Conservation (phyloP, 352 stramenopile species). For the Phytopythium kandeliae region DNA sequence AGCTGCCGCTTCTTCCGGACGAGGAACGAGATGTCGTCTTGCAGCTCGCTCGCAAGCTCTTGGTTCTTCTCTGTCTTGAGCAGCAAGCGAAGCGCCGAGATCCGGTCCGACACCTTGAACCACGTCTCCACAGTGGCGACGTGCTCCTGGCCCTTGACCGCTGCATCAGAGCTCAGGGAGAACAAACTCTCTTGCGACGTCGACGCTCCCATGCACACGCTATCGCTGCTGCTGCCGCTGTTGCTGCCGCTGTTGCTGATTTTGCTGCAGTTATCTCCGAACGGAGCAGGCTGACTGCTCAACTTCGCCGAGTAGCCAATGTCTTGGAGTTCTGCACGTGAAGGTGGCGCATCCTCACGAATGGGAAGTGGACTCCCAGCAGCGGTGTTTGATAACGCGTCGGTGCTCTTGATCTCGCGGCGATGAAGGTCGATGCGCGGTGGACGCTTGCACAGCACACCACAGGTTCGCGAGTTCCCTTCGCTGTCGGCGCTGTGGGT, state of each 20-base stretch:
- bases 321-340: neutral
- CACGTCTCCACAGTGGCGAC: neutral
- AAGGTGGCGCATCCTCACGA: neutral
- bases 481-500: neutral
- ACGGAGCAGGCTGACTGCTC: neutral
- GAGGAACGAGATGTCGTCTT: conserved; percentile 5
- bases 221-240: neutral
- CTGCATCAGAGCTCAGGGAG: no score
- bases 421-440: neutral
- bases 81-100: neutral
- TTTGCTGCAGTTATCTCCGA: neutral
- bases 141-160: no score
- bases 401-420: no score
- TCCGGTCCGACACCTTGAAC: conserved; percentile 7
- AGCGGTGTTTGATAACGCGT: no score
- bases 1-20: conserved; percentile 5
- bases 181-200: neutral
- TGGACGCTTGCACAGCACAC: neutral
- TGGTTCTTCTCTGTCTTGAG: neutral
- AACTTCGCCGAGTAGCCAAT: neutral
- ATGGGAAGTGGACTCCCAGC: no score
- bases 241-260: conserved; percentile 1
- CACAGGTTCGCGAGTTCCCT: neutral
- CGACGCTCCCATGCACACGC: neutral
- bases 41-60: neutral